Evolutionary conservation across 2,329 filamentous ascomycete species (phyloP).

Genomic region (Elsinoe necatrix): DNA sequence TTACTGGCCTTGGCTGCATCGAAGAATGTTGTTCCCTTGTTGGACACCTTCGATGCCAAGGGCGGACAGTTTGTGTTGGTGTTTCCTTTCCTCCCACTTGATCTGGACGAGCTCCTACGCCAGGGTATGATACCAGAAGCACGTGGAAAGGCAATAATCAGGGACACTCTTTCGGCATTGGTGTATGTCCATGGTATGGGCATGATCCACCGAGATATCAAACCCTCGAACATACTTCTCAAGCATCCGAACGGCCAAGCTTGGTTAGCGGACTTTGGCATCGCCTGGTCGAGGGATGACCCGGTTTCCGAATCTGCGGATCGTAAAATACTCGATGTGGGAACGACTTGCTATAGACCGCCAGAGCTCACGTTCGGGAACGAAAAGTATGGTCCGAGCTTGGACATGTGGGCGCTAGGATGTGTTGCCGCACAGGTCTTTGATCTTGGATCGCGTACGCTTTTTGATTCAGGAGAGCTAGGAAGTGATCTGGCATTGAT

Average conservation of each 20-base stretch:
- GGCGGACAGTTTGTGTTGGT: conserved; percentile 67
- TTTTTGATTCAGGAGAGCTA: conserved; percentile 83
- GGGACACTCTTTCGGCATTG: conserved; percentile 63
- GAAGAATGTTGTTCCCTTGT: conserved; percentile 55
- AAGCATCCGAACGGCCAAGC: conserved; percentile 52
- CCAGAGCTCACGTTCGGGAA: conserved; percentile 87
- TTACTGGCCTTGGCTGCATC: conserved; percentile 56
- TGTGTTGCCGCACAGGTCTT: conserved; percentile 72
- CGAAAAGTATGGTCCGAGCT: conserved; percentile 56
- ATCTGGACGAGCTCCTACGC: conserved; percentile 60
- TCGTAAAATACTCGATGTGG: conserved; percentile 81
- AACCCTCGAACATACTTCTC: conserved; percentile 69
- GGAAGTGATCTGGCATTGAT: conserved; percentile 89
- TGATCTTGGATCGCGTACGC: conserved; percentile 45
- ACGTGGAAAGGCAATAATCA: conserved; percentile 46
- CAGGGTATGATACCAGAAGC: conserved; percentile 32
- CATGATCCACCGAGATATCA: conserved; percentile 89
- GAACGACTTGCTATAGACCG: conserved; percentile 82
- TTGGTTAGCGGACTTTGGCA: conserved; percentile 79
- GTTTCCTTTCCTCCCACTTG: conserved; percentile 74
- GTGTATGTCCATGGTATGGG: conserved; percentile 60
- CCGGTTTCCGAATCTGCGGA: conserved; percentile 52
- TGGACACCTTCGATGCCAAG: conserved; percentile 63
- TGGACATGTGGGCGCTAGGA: conserved; percentile 88
- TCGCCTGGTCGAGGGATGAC: conserved; percentile 47